Conservation (phyloP, 352 stramenopile genomes). For the Globisporangium ultimum region DNA sequence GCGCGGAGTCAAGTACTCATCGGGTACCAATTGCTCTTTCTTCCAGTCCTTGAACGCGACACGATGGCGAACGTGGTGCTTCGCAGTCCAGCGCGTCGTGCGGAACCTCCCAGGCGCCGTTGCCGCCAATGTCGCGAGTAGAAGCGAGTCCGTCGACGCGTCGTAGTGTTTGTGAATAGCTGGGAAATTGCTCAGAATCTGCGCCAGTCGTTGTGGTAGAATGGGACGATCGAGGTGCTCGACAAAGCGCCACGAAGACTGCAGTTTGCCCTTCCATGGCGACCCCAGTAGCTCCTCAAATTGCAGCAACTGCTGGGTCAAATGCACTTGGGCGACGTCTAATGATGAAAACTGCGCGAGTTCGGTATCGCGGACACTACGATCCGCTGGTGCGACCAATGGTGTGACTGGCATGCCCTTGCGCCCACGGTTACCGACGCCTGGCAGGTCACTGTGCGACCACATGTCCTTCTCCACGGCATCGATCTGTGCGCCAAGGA, state of each 20-base stretch:
- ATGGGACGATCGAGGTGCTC: constrained; percentile 35
- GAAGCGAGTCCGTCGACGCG: constrained; percentile 43
- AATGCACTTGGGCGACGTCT: constrained; percentile 33
- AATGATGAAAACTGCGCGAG: constrained; percentile 32
- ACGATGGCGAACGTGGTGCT: constrained; percentile 61
- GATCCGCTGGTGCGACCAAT: constrained; percentile 29
- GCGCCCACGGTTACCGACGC: constrained; percentile 59
- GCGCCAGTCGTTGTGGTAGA: constrained; percentile 58
- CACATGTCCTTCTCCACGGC: constrained; percentile 57
- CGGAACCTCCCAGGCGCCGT: constrained; percentile 52
- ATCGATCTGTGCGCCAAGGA: constrained; percentile 32
- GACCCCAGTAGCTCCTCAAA: constrained; percentile 52
- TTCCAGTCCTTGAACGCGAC: constrained; percentile 69
- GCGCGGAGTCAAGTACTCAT: constrained; percentile 66
- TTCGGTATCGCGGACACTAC: constrained; percentile 59
- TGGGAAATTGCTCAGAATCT: constrained; percentile 38
- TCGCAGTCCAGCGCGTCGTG: constrained; percentile 41
- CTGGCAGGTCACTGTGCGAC: constrained; percentile 52
- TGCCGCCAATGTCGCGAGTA: constrained; percentile 41
- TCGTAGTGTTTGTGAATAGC: constrained; percentile 51
- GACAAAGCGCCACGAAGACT: constrained; percentile 26
- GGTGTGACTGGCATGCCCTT: constrained; percentile 51
- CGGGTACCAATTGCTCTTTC: constrained; percentile 26
- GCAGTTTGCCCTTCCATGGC: constrained; percentile 50
- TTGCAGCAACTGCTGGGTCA: constrained; percentile 56